Evolutionary conservation across 257 asterid species (phyloP).

Genomic region (Salvia rosmarinus): DNA sequence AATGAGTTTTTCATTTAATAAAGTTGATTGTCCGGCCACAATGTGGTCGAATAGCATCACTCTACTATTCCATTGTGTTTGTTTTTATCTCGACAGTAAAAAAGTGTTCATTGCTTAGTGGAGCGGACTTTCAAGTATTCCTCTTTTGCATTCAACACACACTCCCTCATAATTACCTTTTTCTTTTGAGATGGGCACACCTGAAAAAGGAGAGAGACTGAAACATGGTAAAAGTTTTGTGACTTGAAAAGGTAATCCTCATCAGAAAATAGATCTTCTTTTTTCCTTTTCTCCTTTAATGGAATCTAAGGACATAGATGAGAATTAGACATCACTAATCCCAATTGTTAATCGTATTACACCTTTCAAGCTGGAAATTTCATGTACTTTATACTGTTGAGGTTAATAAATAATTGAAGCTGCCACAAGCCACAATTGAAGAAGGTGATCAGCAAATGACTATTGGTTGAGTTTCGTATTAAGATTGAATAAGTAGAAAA

Average conservation of each 20-base stretch:
- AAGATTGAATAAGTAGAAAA: no score
- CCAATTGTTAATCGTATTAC: slow-evolving; percentile 23
- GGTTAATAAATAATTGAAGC: no score
- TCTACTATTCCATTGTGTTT: background rate
- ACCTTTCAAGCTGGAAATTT: slow-evolving; percentile 24
- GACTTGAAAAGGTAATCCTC: slow-evolving; percentile 24
- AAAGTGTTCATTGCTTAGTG: slow-evolving; percentile 27
- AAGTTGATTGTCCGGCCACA: no score
- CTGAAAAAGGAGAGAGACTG: slow-evolving; percentile 22
- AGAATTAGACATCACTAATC: slow-evolving; percentile 33
- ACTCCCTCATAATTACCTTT: slow-evolving; percentile 29
- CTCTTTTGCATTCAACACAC: slow-evolving; percentile 23
- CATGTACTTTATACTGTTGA: no score
- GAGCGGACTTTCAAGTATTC: slow-evolving; percentile 27
- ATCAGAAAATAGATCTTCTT: slow-evolving; percentile 11
- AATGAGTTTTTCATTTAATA: no score
- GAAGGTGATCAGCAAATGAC: no score
- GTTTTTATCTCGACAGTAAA: background rate
- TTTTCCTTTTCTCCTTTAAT: background rate
- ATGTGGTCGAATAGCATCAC: background rate
- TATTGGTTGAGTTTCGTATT: no score
- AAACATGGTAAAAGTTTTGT: background rate
- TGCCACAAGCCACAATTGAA: no score
- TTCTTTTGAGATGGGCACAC: slow-evolving; percentile 25
- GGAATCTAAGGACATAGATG: slow-evolving; percentile 21